These are phyloP conservation scores for Wickerhamiella sorbophila DNA, from an alignment of 805 yeast genomes.

Conservation along the genomic window DNA sequence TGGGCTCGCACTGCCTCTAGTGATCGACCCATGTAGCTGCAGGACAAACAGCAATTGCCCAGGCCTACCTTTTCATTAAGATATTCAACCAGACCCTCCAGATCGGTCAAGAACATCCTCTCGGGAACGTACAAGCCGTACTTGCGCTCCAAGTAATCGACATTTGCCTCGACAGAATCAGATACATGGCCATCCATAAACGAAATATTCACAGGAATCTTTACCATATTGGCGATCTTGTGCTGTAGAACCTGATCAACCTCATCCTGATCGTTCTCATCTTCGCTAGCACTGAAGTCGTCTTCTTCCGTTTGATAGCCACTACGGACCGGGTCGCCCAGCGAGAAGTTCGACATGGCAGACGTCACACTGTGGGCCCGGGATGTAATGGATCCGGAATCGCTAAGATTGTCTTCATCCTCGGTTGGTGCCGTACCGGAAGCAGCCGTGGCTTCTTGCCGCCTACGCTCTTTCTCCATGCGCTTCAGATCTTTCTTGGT, in stretches of 20 bases:
- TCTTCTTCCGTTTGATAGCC: conserved; percentile 9
- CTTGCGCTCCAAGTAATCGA: conserved; percentile 58
- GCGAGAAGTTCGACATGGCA: conserved; percentile 7
- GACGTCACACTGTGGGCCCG: conserved; percentile 4
- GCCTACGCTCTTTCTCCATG: conserved; percentile 18
- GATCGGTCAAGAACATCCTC: conserved; percentile 47
- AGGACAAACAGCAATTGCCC: conserved; percentile 72
- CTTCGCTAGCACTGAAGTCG: not conserved
- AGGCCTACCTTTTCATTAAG: conserved; percentile 68
- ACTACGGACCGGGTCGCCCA: conserved; percentile 9
- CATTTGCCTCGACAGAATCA: conserved; percentile 40
- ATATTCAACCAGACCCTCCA: conserved; percentile 57
- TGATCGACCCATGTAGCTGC: conserved; percentile 71
- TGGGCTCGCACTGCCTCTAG: conserved; percentile 84
- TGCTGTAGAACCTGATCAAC: conserved; percentile 19
- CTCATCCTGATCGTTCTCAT: conserved; percentile 9
- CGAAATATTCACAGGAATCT: conserved; percentile 26
- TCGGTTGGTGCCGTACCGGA: conserved; percentile 3
- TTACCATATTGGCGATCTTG: conserved; percentile 15
- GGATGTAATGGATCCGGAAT: conserved; percentile 4
- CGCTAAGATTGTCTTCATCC: conserved; percentile 1
- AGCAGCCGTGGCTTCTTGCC: conserved; percentile 6
- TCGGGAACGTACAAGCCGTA: conserved; percentile 91
- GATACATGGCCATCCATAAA: conserved; percentile 35
- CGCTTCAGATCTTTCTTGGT: conserved; percentile 27